Evolutionary conservation across 106 monocot genomes (phyloP).

Genomic region (Platanthera zijinensis): DNA sequence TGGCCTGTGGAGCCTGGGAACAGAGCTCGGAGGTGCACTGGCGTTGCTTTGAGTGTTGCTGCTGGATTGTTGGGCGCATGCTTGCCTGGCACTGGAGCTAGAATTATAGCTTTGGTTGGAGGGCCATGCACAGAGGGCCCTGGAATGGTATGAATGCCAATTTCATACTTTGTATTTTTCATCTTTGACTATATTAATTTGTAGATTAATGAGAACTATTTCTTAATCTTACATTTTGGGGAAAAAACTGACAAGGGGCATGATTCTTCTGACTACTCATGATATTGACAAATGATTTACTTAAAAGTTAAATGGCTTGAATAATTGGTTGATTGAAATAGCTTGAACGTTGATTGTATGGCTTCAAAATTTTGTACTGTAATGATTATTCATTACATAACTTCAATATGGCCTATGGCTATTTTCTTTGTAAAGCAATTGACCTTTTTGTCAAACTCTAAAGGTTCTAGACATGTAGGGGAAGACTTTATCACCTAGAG

Average conservation of each 20-base stretch:
- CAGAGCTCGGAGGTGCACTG: conserved; percentile 76
- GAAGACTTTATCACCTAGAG: background rate
- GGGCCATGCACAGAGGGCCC: conserved; percentile 97
- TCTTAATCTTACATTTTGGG: background rate
- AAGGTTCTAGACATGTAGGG: background rate
- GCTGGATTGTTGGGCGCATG: conserved; percentile 88
- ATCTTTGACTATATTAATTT: background rate
- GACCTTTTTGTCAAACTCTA: background rate
- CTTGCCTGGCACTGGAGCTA: conserved; percentile 86
- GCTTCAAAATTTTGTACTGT: background rate
- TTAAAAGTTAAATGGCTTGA: background rate
- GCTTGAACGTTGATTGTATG: background rate
- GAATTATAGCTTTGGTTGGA: conserved; percentile 87
- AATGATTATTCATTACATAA: background rate
- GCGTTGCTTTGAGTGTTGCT: conserved; percentile 88
- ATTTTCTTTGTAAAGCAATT: background rate
- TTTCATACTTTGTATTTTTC: background rate
- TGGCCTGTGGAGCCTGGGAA: conserved; percentile 85
- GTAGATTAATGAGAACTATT: background rate
- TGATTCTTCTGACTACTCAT: background rate
- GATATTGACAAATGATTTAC: background rate
- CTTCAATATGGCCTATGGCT: background rate
- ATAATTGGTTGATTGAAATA: background rate
- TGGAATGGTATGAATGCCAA: conserved; percentile 65
- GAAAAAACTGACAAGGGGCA: background rate